phyloP scores from a whole-genome alignment of 2,329 filamentous ascomycete genomes.

The Ascomycota sp. region DNA sequence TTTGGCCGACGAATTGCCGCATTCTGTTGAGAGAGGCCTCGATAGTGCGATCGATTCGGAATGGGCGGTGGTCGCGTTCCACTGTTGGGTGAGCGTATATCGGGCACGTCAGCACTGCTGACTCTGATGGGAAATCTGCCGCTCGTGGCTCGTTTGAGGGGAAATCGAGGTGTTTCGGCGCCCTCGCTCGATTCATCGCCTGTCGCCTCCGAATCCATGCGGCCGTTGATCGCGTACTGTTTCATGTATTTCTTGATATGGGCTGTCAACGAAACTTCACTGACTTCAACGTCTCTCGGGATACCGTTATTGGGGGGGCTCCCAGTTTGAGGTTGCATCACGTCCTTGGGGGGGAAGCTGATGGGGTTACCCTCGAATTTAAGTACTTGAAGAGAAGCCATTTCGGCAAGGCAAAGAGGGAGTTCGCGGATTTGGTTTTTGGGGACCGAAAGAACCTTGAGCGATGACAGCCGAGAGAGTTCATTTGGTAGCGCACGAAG shows the following conservation, averaged over 20 bases:
- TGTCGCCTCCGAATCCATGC: conserved; percentile 32
- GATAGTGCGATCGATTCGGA: conserved; percentile 56
- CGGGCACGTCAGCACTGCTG: conserved; percentile 48
- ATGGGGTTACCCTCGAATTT: conserved; percentile 82
- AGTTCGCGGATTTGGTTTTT: conserved; percentile 75
- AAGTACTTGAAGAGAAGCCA: conserved; percentile 72
- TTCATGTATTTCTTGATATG: conserved; percentile 42
- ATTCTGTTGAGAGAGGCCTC: conserved; percentile 51
- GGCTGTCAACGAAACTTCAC: conserved; percentile 36
- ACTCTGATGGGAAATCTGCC: conserved; percentile 51
- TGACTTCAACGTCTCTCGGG: conserved; percentile 38
- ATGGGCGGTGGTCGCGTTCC: conserved; percentile 50
- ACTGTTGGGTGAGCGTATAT: conserved; percentile 46
- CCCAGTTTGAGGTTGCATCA: conserved; percentile 36
- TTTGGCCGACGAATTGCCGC: conserved; percentile 45
- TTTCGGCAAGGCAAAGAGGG: conserved; percentile 68
- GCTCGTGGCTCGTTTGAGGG: conserved; percentile 39
- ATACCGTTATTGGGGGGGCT: conserved; percentile 34
- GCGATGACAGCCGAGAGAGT: conserved; percentile 58
- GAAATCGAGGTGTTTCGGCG: conserved; percentile 59
- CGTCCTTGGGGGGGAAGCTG: conserved; percentile 53
- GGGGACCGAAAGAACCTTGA: conserved; percentile 76
- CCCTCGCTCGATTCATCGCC: conserved; percentile 50
- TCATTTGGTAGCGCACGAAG: conserved; percentile 59
- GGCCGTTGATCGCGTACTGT: conserved; percentile 28